A percentile compares a stretch with the other conserved stretches of the same genome.
Conservation (phyloP, 495 filamentous ascomycete species). For the Xylaria cubensis region DNA sequence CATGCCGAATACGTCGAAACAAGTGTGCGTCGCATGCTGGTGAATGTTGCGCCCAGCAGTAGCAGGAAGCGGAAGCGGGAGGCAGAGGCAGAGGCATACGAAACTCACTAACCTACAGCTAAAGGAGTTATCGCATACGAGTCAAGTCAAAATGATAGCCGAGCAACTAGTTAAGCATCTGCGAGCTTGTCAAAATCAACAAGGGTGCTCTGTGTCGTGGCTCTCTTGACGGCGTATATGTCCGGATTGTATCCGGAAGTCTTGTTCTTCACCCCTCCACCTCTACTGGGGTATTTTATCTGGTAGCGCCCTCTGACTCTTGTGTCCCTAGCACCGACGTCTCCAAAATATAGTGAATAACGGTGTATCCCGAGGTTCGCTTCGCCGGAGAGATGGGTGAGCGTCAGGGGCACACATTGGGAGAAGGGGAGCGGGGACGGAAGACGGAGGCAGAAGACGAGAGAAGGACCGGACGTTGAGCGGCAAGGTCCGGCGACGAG, state of each 20-base stretch:
- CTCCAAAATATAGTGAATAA: not conserved
- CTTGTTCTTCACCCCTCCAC: not conserved
- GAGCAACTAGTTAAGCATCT: conserved; percentile 21
- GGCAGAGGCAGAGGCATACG: not conserved
- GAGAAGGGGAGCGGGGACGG: conserved; percentile 1
- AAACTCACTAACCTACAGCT: conserved; percentile 19
- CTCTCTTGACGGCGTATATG: not conserved
- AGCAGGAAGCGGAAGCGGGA: not conserved
- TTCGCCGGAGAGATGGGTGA: conserved; percentile 12
- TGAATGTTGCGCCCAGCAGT: not conserved
- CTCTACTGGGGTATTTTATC: not conserved
- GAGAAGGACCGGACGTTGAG: not conserved
- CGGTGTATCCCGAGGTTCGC: conserved; percentile 21
- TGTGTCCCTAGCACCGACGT: not conserved
- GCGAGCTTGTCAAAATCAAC: conserved; percentile 2
- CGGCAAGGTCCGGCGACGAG: not conserved
- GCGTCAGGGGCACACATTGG: conserved; percentile 22
- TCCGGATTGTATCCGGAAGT: conserved; percentile 5
- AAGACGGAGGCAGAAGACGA: not conserved
- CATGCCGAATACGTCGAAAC: not conserved
- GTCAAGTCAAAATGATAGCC: conserved; percentile 6
- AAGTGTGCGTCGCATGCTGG: not conserved
- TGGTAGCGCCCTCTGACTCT: conserved; percentile 3
- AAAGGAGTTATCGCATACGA: conserved; percentile 15
- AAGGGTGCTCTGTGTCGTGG: not conserved